Percentiles rank a stretch among this genome's conserved stretches.
Conservation (phyloP, 202 grass and related monocot genomes). For the Hordeum pubiflorum region DNA sequence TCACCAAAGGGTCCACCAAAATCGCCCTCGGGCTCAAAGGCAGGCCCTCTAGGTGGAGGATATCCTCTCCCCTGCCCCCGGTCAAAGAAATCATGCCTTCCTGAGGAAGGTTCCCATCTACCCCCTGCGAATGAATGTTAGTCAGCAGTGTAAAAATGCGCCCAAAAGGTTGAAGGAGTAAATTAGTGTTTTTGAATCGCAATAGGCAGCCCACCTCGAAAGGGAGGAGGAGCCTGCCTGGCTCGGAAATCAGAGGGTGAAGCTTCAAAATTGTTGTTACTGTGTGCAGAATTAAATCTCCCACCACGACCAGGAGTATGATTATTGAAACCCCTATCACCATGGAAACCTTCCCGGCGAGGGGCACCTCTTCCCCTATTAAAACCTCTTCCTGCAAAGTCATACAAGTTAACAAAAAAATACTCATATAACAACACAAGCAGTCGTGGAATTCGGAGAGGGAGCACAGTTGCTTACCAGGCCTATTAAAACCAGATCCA, state of each 20-base stretch:
- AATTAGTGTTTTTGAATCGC: neutral
- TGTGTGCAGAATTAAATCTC: constrained; percentile 16
- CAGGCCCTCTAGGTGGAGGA: constrained; percentile 29
- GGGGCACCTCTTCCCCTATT: constrained; percentile 35
- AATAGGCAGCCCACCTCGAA: constrained; percentile 24
- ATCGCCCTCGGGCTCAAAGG: constrained; percentile 31
- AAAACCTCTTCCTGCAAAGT: constrained; percentile 39
- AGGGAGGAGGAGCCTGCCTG: constrained; percentile 28
- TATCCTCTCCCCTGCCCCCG: constrained; percentile 27
- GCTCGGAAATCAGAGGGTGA: constrained; percentile 22
- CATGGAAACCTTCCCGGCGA: constrained; percentile 35
- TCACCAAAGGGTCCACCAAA: constrained; percentile 37
- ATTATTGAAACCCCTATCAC: constrained; percentile 27
- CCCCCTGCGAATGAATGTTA: neutral
- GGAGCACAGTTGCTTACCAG: constrained; percentile 23
- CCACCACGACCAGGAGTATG: constrained; percentile 21
- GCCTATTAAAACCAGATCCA: constrained; percentile 33
- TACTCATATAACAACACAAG: neutral
- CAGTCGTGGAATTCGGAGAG: neutral
- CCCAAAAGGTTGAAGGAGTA: constrained; percentile 14
- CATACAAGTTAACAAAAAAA: neutral
- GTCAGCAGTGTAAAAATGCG: neutral
- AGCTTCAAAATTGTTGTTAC: constrained; percentile 22
- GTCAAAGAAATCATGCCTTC: constrained; percentile 30
- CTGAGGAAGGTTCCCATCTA: constrained; percentile 33